Percentiles rank a stretch among this genome's conserved stretches.
Evolutionary conservation across 176 grass and related monocot species (phyloP).

Genomic region (Zea luxurians): DNA sequence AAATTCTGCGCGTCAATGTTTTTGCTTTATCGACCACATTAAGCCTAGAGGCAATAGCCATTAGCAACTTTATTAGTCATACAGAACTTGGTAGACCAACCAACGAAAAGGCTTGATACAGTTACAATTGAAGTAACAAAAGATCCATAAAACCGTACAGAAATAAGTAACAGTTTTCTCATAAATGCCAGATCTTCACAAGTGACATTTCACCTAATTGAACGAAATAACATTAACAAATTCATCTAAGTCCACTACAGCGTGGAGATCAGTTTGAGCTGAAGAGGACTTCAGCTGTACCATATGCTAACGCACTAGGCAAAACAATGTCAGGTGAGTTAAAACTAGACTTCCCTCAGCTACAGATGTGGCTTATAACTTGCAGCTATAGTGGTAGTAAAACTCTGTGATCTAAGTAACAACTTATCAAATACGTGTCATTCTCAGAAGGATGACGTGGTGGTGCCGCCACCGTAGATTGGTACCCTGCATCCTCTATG

Average conservation of each 20-base stretch:
- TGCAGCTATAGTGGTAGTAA: conserved; percentile 19
- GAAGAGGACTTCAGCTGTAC: conserved; percentile 30
- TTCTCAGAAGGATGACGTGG: conserved; percentile 26
- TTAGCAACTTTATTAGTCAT: background rate
- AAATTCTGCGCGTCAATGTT: background rate
- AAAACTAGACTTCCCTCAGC: conserved; percentile 35
- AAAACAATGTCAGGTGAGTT: conserved; percentile 36
- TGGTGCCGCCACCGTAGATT: conserved; percentile 28
- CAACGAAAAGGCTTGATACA: background rate
- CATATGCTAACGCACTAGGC: conserved; percentile 24
- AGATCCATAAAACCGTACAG: background rate
- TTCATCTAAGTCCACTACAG: conserved; percentile 37
- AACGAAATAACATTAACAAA: conserved; percentile 49
- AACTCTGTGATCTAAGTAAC: conserved; percentile 44
- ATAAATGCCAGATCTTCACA: conserved; percentile 6
- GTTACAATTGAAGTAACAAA: background rate
- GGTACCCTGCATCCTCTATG: conserved; percentile 59
- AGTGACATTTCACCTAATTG: conserved; percentile 3
- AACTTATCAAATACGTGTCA: conserved; percentile 36
- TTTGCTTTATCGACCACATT: background rate
- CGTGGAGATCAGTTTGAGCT: conserved; percentile 33
- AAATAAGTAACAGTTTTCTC: background rate
- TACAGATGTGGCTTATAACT: conserved; percentile 28
- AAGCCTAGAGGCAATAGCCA: background rate
- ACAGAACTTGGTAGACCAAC: background rate